Base-by-base conservation (phyloP, 2,329 filamentous ascomycete genomes). In the Lachnellula arida region DNA sequence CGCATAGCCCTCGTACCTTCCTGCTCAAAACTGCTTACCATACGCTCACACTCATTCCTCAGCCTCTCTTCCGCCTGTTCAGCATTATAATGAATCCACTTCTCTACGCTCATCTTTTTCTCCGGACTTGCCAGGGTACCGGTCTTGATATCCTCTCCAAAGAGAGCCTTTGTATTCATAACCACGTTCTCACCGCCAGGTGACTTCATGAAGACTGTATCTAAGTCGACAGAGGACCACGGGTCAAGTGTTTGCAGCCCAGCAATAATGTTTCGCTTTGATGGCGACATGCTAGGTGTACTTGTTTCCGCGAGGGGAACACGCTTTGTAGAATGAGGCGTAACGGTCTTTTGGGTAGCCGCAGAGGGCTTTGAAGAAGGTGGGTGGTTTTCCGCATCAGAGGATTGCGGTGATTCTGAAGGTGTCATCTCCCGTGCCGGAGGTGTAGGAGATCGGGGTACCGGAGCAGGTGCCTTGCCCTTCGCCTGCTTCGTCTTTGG, bases 1-100 rank as follows among this genome's bases (percentile, higher is more conserved):
- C 79, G 80, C 81, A 97, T 85, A 0, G 92, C 94, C 67, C 84
- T 82, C 17, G 80, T 81, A 0, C 91, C 93, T 73, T 97, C 86
- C 57, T 77, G 84, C 74, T 97, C 93, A 71, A 97, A 97, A 8
- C 82, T 77, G 57, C 80, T 81, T 5, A 99, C 90, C 71, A 96
- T 82, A 25, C 83, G 76, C 75, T 97, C 93, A 67, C 91, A 96
- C 69, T 95, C 88, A 37, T 79, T 75, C 67, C 86, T 87, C 54
- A 99, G 76, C 70, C 85, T 86, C 72, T 86, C 83, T 75, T 97
- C 92, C 0, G 89, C 91, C 68, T 86, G 78, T 58, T 81, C 80
- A 0, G 94, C 94, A 63, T 94, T 92, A 72, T 86, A 82, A 56
- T 85, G 78, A 40, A 99, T 88, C 91, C 93, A 99, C 71, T 97